Evolutionary conservation across 2,329 filamentous ascomycete species (phyloP), one percentile per base, ranked within the genome.

Genomic region (Colletotrichum sp.): DNA sequence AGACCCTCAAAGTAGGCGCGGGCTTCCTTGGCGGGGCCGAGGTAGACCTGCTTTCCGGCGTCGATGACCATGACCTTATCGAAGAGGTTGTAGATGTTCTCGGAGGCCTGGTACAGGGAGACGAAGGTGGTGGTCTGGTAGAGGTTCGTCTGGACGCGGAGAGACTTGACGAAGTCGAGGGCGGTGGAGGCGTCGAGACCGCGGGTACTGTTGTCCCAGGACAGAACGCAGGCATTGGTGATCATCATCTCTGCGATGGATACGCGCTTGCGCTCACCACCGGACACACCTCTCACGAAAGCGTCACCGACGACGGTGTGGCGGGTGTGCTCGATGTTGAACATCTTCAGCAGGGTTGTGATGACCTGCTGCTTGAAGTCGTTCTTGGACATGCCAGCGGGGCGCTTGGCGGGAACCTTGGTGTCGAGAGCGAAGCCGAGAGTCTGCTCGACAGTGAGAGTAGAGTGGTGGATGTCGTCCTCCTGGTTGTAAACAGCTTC

Each of bases 321-420:
- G 68, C 92, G 90, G 0, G 95, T 98, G 83, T 98, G 95, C 83
- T 96, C 94, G 70, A 98, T 98, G 82, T 96, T 97, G 88, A 98
- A 98, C 94, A 98, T 97, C 81, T 95, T 95, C 68, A 98, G 88
- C 75, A 98, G 88, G 80, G 93, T 91, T 22, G 91, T 89, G 76
- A 96, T 89, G 73, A 98, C 92, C 79, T 92, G 92, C 66, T 94
- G 89, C 86, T 96, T 96, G 87, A 96, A 96, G 19, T 94, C 92
- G 8, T 85, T 83, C 82, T 94, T 94, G 52, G 91, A 92, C 79
- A 97, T 90, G 27, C 94, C 95, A 6, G 89, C 91, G 1, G 95
- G 94, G 63, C 95, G 89, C 84, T 96, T 96, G 19, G 94, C 93
- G 8, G 96, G 95, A 16, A 95, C 93, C 85, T 98, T 98, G 36